Evolutionary conservation across 495 filamentous ascomycete species (phyloP).

Genomic region (Penicillium cinerascens): DNA sequence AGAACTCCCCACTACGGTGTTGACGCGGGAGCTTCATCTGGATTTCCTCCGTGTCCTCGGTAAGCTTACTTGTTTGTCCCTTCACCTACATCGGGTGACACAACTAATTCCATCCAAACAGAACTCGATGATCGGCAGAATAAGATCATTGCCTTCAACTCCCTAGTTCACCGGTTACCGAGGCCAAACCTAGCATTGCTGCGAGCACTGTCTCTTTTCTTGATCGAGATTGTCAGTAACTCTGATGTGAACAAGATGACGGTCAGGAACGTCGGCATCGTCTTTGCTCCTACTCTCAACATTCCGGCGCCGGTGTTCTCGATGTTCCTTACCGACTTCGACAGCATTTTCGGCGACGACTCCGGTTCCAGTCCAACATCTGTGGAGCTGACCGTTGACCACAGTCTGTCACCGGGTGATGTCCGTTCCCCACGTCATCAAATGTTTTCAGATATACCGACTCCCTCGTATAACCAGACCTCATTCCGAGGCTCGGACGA

Average conservation of each 20-base stretch:
- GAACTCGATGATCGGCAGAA: conserved; percentile 65
- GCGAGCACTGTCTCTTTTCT: conserved; percentile 75
- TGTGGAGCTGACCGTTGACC: conserved; percentile 44
- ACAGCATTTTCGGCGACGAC: conserved; percentile 71
- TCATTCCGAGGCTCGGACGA: conserved; percentile 42
- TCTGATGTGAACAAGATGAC: conserved; percentile 96
- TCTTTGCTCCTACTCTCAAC: conserved; percentile 97
- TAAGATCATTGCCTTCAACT: conserved; percentile 79
- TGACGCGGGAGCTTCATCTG: conserved; percentile 85
- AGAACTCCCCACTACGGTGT: conserved; percentile 83
- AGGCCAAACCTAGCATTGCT: conserved; percentile 75
- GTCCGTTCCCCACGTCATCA: conserved; percentile 64
- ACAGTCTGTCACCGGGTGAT: conserved; percentile 53
- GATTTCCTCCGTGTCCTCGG: conserved; percentile 86
- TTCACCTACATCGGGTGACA: neutral
- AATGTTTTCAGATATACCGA: conserved; percentile 68
- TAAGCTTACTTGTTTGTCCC: conserved; percentile 37
- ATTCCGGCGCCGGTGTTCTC: conserved; percentile 95
- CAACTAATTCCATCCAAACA: conserved; percentile 23
- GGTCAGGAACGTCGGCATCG: conserved; percentile 94
- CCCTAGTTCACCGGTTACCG: conserved; percentile 80
- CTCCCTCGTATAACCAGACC: conserved; percentile 61
- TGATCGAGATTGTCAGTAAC: conserved; percentile 87
- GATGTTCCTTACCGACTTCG: conserved; percentile 86
- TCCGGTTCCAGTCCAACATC: conserved; percentile 15